phyloP scores from a whole-genome alignment of 75 land plant species.

The Azolla pinnata region DNA sequence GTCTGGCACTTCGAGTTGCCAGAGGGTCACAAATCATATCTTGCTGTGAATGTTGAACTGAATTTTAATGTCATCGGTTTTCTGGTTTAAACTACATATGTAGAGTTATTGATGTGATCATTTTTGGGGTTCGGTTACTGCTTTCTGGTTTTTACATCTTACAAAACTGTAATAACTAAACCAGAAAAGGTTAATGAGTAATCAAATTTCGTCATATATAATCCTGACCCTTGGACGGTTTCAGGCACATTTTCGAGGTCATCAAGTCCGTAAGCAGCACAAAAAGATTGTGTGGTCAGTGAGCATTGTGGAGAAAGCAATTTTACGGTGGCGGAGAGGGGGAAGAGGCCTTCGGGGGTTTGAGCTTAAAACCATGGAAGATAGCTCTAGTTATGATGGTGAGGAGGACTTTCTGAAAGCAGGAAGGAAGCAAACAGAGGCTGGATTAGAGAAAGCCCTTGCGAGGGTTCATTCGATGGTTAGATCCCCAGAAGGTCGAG shows the following conservation, averaged over 20 bases:
- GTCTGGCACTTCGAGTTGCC: too few species aligned
- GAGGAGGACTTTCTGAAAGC: constrained; percentile 68
- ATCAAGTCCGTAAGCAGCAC: constrained; percentile 77
- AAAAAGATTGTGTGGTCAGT: constrained; percentile 77
- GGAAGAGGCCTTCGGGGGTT: constrained; percentile 70
- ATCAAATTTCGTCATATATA: too few species aligned
- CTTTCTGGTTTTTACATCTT: too few species aligned
- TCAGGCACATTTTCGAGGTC: constrained; percentile 84
- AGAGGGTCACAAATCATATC: too few species aligned
- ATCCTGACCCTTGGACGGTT: background rate
- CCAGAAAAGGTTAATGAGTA: too few species aligned
- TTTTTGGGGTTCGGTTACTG: too few species aligned
- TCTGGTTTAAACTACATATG: too few species aligned
- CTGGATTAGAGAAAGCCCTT: constrained; percentile 62
- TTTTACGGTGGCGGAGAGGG: constrained; percentile 78
- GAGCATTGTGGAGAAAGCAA: constrained; percentile 70
- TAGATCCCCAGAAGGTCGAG: constrained; percentile 59
- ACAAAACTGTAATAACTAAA: too few species aligned
- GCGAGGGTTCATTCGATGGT: constrained; percentile 81
- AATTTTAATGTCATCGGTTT: too few species aligned
- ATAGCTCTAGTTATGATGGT: constrained; percentile 20
- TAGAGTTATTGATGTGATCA: too few species aligned
- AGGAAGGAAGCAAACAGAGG: constrained; percentile 50
- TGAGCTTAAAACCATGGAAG: constrained; percentile 7
- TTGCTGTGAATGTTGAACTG: too few species aligned